Evolutionary conservation across 306 rosid genomes (phyloP).

Genomic region (Quercus dentata): DNA sequence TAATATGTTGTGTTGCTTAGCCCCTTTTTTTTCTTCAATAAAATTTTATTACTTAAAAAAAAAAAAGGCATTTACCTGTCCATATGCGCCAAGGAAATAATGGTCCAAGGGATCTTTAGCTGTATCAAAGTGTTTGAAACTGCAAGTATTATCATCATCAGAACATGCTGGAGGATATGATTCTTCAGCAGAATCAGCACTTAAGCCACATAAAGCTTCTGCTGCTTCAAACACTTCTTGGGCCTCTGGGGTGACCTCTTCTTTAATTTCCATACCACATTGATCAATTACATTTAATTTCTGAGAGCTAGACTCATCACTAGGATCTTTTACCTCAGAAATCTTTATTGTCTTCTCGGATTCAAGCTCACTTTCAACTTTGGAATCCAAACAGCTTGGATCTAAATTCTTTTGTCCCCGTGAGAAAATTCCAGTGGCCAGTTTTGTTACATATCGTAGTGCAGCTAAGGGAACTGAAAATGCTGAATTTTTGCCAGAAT

Average conservation of each 20-base stretch:
- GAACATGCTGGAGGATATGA: conserved; percentile 33
- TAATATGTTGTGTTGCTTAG: too few relatives aligned
- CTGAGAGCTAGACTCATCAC: conserved; percentile 53
- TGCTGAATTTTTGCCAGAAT: conserved; percentile 64
- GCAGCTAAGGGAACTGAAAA: conserved; percentile 93
- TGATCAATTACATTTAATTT: conserved; percentile 31
- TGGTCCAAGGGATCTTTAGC: conserved; percentile 81
- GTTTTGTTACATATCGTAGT: conserved; percentile 69
- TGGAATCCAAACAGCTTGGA: conserved; percentile 41
- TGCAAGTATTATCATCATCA: conserved; percentile 41
- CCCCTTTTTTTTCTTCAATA: too few relatives aligned
- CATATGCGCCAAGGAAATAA: conserved; percentile 73
- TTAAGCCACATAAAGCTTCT: conserved; percentile 37
- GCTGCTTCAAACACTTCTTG: conserved; percentile 44
- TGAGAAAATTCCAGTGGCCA: conserved; percentile 91
- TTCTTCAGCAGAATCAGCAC: conserved; percentile 29
- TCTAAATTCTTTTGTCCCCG: conserved; percentile 63
- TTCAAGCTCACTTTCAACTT: conserved; percentile 39
- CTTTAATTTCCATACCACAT: conserved; percentile 32
- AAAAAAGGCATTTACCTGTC: conserved; percentile 59
- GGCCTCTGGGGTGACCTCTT: conserved; percentile 31
- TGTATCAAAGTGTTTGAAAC: conserved; percentile 87
- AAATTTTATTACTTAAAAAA: neutral
- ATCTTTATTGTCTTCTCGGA: conserved; percentile 29
- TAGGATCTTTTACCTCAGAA: conserved; percentile 29